Conservation (phyloP, 2,329 filamentous ascomycete species). For the Claviceps fusiformis region DNA sequence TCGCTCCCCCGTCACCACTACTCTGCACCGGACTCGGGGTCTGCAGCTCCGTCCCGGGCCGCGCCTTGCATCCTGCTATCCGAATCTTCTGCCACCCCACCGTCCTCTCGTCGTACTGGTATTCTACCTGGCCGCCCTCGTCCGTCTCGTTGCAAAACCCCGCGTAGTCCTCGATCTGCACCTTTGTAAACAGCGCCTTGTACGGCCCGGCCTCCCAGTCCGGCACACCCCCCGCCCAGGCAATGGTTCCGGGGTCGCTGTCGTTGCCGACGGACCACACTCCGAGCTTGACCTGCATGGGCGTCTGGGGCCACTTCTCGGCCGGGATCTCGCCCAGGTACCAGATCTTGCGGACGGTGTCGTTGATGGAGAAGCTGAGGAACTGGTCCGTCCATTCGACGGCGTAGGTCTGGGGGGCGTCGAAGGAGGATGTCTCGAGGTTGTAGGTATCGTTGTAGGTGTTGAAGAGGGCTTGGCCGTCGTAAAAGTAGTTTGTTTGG, state of each 20-base stretch:
- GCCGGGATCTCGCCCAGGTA: slow-evolving; percentile 32
- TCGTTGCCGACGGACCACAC: slow-evolving; percentile 39
- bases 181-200: slow-evolving; percentile 12
- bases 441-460: slow-evolving; percentile 35
- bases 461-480: slow-evolving; percentile 43
- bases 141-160: slow-evolving; percentile 14
- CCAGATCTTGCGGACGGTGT: slow-evolving; percentile 18
- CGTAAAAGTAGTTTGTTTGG: slow-evolving; percentile 70
- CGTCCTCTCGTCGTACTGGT: slow-evolving; percentile 15
- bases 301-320: slow-evolving; percentile 51
- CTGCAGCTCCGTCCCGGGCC: slow-evolving; percentile 5
- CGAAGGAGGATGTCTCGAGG: slow-evolving; percentile 25
- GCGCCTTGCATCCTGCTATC: slow-evolving; percentile 15
- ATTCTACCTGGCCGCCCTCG: slow-evolving; percentile 10
- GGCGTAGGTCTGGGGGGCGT: slow-evolving; percentile 47
- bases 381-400: slow-evolving; percentile 51
- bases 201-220: slow-evolving; percentile 17
- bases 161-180: slow-evolving; percentile 18
- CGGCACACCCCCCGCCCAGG: slow-evolving; percentile 50
- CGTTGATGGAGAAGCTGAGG: slow-evolving; percentile 47
- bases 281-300: slow-evolving; percentile 52
- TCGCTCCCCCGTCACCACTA: not conserved
- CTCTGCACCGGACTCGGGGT: slow-evolving; percentile 4
- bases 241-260: slow-evolving; percentile 42
- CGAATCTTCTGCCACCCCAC: slow-evolving; percentile 17